Percentiles rank a stretch among this genome's conserved stretches.
These are phyloP conservation scores for Phytophthora citrophthora DNA, from an alignment of 352 stramenopile species.

Conservation along the genomic window DNA sequence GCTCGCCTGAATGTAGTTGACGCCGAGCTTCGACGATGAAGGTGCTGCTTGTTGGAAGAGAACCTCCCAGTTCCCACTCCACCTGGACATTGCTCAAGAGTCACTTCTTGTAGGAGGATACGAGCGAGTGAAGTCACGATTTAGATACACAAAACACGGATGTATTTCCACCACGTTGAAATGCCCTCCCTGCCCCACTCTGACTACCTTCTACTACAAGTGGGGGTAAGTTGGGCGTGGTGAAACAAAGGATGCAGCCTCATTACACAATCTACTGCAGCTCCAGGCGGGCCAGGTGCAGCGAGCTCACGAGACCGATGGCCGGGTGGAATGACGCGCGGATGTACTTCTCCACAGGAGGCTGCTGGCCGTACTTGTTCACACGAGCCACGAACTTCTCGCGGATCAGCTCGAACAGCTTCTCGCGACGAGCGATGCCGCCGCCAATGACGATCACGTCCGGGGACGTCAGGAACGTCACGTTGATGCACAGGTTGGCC, in stretches of 20 bases:
- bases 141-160: slow-evolving; percentile 27
- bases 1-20: slow-evolving; percentile 68
- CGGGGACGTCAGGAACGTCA: slow-evolving; percentile 93
- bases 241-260: slow-evolving; percentile 1
- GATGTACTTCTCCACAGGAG: slow-evolving; percentile 78
- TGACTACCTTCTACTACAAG: slow-evolving; percentile 41
- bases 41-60: slow-evolving; percentile 31
- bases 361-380: slow-evolving; percentile 85
- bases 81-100: slow-evolving; percentile 21
- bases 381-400: slow-evolving; percentile 79
- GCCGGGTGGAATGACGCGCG: slow-evolving; percentile 82
- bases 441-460: slow-evolving; percentile 97
- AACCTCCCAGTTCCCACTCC: slow-evolving; percentile 33
- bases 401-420: slow-evolving; percentile 86
- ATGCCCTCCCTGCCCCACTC: slow-evolving; percentile 19
- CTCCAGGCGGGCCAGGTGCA: slow-evolving; percentile 78
- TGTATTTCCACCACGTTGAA: slow-evolving; percentile 29
- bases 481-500: slow-evolving; percentile 93
- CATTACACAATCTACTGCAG: slow-evolving; percentile 41
- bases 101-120: slow-evolving; percentile 4
- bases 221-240: slow-evolving; percentile 4
- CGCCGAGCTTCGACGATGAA: slow-evolving; percentile 38
- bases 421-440: slow-evolving; percentile 92
- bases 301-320: slow-evolving; percentile 85
- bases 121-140: not conserved